Percentiles rank a stretch among this genome's conserved stretches.
phyloP scores from a whole-genome alignment of 2,329 filamentous ascomycete species.

The Penicillium sp. region DNA sequence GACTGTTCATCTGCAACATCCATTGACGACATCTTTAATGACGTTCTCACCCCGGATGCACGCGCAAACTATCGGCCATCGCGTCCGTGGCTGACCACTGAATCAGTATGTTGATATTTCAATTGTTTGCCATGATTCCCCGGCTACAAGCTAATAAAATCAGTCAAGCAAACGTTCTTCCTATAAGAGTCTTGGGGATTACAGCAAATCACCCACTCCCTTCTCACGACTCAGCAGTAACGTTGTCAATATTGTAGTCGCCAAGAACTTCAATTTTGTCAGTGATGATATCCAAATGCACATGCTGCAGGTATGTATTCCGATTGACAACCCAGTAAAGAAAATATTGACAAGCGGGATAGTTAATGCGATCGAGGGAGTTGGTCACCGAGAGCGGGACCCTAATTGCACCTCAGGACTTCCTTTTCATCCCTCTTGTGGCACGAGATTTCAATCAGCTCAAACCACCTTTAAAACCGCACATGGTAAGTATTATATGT shows the following conservation, averaged over 20 bases:
- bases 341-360: constrained; percentile 32
- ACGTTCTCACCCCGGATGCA: constrained; percentile 57
- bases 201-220: constrained; percentile 24
- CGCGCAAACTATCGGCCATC: constrained; percentile 20
- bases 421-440: constrained; percentile 77
- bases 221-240: constrained; percentile 45
- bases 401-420: constrained; percentile 71
- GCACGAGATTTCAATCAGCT: constrained; percentile 34
- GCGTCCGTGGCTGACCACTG: constrained; percentile 19
- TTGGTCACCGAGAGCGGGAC: constrained; percentile 74
- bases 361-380: constrained; percentile 77
- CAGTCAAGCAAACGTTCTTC: constrained; percentile 28
- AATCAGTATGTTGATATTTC: constrained; percentile 20
- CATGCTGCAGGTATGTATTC: constrained; percentile 55
- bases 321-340: neutral
- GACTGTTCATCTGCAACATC: constrained; percentile 72
- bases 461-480: constrained; percentile 38
- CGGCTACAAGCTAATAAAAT: constrained; percentile 8
- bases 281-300: constrained; percentile 80
- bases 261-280: constrained; percentile 73
- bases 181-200: constrained; percentile 19
- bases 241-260: constrained; percentile 81
- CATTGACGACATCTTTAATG: constrained; percentile 75
- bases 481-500: constrained; percentile 38
- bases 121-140: neutral